phyloP scores from a whole-genome alignment of 2,329 filamentous ascomycete species.

The Hypoxylon sp. region DNA sequence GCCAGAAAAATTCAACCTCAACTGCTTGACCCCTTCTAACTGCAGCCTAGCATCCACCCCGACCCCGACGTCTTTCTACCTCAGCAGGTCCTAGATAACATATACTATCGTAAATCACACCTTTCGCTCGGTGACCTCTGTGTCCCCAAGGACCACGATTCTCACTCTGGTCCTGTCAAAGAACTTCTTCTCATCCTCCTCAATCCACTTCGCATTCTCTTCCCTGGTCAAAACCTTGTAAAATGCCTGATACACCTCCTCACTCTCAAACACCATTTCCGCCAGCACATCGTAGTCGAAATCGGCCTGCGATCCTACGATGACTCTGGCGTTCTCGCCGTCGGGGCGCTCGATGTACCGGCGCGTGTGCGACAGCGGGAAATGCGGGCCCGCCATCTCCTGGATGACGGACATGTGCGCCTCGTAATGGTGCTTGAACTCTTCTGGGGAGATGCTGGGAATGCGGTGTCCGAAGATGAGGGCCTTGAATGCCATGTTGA shows the following conservation, averaged over 20 bases:
- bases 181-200: conserved; percentile 3
- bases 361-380: conserved; percentile 34
- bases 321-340: conserved; percentile 5
- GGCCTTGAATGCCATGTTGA: conserved; percentile 21
- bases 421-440: conserved; percentile 42
- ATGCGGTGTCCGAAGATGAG: conserved; percentile 22
- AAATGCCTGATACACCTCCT: background rate
- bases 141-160: background rate
- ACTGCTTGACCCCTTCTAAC: background rate
- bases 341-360: conserved; percentile 35
- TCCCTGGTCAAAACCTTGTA: background rate
- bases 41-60: background rate
- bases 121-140: conserved; percentile 6
- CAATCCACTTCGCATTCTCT: conserved; percentile 2
- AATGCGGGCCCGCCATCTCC: conserved; percentile 30
- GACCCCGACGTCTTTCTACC: background rate
- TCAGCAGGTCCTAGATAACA: too few relatives aligned
- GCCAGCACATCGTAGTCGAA: conserved; percentile 31
- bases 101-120: background rate
- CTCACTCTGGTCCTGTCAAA: background rate
- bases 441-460: conserved; percentile 27
- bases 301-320: conserved; percentile 23
- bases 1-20: background rate
- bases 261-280: conserved; percentile 25
- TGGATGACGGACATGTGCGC: conserved; percentile 36